Base-by-base conservation (phyloP, 345 rosid species). In the Cardamine resedifolia region DNA sequence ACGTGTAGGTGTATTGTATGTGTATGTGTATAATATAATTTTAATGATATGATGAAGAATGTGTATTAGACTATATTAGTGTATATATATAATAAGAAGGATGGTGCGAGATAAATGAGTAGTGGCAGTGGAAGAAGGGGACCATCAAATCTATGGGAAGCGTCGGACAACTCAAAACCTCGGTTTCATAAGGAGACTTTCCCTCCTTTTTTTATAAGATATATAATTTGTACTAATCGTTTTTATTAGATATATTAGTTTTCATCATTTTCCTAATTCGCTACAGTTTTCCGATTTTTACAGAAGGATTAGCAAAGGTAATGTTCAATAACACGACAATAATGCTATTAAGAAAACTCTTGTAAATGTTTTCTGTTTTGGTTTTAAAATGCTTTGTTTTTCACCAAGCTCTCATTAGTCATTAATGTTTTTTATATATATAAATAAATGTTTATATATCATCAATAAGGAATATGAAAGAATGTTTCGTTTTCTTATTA, bases 51-150 rank as follows among this genome's bases (percentile, higher is more conserved):
- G 57, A 74, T 50, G 66, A 66, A 38, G 49, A 67, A 75, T 51
- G 60, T 68, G 53, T 28, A 51, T 47, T 33, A 30, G 41, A 36
- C 41, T 10, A 38, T 1, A 1, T 20, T 48, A 47, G 63, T 51
- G 48, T 51, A 34, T 61, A 68, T 51, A 34, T 61, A 68, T 24
- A 75, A 68, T 59, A 75, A 47, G 68, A 62, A 69, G 52, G 65
- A 68, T 75, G 74, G 70, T 75, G 79, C 75, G 70, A 69, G 74
- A 75, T 70, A 68, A 69, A 75, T 75, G 79, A 75, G 79, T 62
- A 24, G 59, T 62, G 74, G 45, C 74, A 69, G 75, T 75, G 79
- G 79, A 61, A 64, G 75, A 75, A 75, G 70, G 74, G 75, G 79
- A 69, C 79, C 79, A 75, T 75, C 58, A 75, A 75, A 75, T 75